Base-by-base conservation (phyloP, 1,284 basidiomycete species). In the Jaminaea rosea region DNA sequence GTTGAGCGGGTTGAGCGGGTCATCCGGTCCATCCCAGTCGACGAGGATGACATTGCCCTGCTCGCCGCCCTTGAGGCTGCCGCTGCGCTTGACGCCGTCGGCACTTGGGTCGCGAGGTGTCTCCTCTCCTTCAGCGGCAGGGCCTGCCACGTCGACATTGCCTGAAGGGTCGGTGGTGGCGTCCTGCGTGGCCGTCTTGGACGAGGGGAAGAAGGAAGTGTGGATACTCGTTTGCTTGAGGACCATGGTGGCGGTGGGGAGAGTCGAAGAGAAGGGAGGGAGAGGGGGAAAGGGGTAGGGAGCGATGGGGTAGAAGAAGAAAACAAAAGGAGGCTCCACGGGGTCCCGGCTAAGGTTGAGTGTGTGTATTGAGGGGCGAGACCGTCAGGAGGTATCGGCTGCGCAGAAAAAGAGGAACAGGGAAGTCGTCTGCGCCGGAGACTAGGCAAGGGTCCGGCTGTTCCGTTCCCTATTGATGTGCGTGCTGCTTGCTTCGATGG, bases 1-100 rank as follows among this genome's bases (percentile, higher is more conserved):
- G 53, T 67, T 65, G 56, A 65, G 59, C 26, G 65, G 63, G 44
- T 65, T 67, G 26, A 59, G 56, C 15, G 63, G 63, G 28, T 67
- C 65, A 24, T 67, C 50, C 9, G 32, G 26, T 34, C 52, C 47
- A 19, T 67, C 61, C 58, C 56, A 67, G 27, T 55, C 57, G 27
- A 65, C 65, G 50, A 67, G 56, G 36, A 65, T 65, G 49, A 65
- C 53, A 45, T 63, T 65, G 19, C 56, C 54, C 27, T 64, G 55
- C 37, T 53, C 56, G 46, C 47, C 56, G 21, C 49, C 60, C n/a
- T 21, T 3, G 26, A 19, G 23, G n/a, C 24, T 21, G n/a, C 9
- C 4, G 23, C 10, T 8, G 24, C 42, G 19, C 15, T 28, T 32
- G 13, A 13, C 17, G 23, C 19, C 41, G 29, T 31, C 29, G n/a